These are phyloP conservation scores for Bipolaris victoriae DNA, from an alignment of 2,329 filamentous ascomycete species.

Conservation along the genomic window DNA sequence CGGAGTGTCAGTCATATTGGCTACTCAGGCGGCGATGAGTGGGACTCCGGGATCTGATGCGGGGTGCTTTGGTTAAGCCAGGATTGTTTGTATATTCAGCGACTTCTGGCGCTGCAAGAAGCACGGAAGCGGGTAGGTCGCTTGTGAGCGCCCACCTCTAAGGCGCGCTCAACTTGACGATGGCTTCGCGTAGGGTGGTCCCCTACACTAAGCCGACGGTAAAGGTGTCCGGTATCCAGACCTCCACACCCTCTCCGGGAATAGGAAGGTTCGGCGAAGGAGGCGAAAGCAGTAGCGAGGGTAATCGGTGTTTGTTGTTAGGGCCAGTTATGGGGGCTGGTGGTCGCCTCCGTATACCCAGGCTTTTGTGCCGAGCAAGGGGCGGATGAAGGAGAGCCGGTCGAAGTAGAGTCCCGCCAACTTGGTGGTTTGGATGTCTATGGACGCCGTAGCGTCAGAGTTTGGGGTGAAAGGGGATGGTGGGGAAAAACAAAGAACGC, in stretches of 20 bases:
- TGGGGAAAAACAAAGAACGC: constrained; percentile 28
- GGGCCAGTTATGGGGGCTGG: constrained; percentile 91
- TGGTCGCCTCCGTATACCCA: constrained; percentile 93
- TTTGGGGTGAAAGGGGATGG: constrained; percentile 21
- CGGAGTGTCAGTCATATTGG: constrained; percentile 61
- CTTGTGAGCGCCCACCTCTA: constrained; percentile 61
- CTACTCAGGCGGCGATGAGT: constrained; percentile 34
- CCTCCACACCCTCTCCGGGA: constrained; percentile 33
- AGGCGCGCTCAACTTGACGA: constrained; percentile 59
- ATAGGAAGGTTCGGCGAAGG: constrained; percentile 29
- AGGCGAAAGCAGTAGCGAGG: constrained; percentile 25
- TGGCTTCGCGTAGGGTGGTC: constrained; percentile 54
- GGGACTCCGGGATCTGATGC: constrained; percentile 27
- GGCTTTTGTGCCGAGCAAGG: constrained; percentile 88
- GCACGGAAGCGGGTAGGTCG: constrained; percentile 53
- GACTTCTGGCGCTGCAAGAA: constrained; percentile 42
- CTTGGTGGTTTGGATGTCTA: constrained; percentile 71
- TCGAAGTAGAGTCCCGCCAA: constrained; percentile 84
- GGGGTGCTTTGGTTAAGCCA: constrained; percentile 15
- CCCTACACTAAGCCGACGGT: constrained; percentile 53
- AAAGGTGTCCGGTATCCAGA: constrained; percentile 32
- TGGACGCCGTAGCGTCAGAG: constrained; percentile 50
- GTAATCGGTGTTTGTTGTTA: constrained; percentile 10
- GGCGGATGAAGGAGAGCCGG: constrained; percentile 77
- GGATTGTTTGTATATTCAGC: constrained; percentile 10